Evolutionary conservation across 352 stramenopile genomes (phyloP), one percentile per base, ranked within the genome.

Genomic region (Phytophthora sojae): DNA sequence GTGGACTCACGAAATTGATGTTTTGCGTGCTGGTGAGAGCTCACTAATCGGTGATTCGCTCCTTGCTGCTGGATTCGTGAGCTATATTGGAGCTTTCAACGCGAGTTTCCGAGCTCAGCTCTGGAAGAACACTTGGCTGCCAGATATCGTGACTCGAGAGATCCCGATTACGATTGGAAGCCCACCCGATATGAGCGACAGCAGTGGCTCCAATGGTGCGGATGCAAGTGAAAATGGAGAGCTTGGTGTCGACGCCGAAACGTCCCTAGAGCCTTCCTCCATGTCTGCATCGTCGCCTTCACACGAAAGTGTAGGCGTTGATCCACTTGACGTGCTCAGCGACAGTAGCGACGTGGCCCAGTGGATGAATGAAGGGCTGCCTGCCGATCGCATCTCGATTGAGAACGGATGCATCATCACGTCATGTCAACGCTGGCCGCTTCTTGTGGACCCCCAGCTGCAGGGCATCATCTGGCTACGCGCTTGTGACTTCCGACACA

Each of bases 341-440:
- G 87, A 94, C 57, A 91, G 90, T 12, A 90, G 88, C 30, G 63
- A 92, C 5, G 81, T 97, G 1, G 94, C 93, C 0, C 84, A 97
- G 52, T 98, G 93, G 94, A 92, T 97, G 88, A 97, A 98, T 60
- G 92, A 98, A 81, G 90, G 90, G 0, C 69, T 98, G 0, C 93
- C 93, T 2, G 82, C 92, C 0, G 93, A 98, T 67, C 82, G 92
- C 6, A 97, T 98, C 14, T 97, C 90, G 9, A 87, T 97, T 14
- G 94, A 98, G 63, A 98, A 98, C 57, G 94, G 93, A 17, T 96
- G 88, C 54, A 98, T 98, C 57, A 95, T 98, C 50, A 91, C 88
- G 35, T 95, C 88, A 23, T 97, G 86, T 51, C 83, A 90, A 47
- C 73, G 93, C 4, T 98, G 93, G 92, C 93, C 93, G 4, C 77